A percentile compares a stretch with the other conserved stretches of the same genome.
These are phyloP conservation scores for Erucastrum elatum DNA, from an alignment of 345 rosid species.

Conservation along the genomic window DNA sequence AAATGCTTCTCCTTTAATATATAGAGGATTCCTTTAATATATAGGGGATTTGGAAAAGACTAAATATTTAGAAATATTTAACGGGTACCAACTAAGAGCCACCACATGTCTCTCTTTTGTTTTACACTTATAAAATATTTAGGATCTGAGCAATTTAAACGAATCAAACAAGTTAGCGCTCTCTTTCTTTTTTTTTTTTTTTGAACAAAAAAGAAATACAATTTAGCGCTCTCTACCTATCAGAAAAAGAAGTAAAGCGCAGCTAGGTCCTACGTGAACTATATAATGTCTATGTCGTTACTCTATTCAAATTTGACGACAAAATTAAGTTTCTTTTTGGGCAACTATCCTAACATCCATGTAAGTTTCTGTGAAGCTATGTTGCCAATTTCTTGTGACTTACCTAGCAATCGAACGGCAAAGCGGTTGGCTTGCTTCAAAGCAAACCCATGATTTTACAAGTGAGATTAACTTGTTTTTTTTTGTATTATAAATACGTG, in stretches of 20 bases:
- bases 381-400: slow-evolving; percentile 7
- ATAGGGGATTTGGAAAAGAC: background rate
- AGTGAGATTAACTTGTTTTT: slow-evolving; percentile 10
- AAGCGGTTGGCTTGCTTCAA: slow-evolving; percentile 3
- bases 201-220: no score
- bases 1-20: no score
- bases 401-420: slow-evolving; percentile 12
- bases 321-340: background rate
- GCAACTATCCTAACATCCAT: background rate
- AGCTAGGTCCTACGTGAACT: background rate
- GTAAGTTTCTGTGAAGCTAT: slow-evolving; percentile 5
- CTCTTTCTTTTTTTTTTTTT: no score
- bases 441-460: slow-evolving; percentile 11
- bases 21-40: no score
- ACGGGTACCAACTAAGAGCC: background rate
- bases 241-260: no score
- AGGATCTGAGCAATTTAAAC: background rate
- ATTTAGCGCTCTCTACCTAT: background rate
- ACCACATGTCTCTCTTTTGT: background rate
- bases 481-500: background rate
- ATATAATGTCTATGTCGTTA: background rate
- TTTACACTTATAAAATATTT: background rate
- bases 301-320: background rate
- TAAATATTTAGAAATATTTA: background rate
- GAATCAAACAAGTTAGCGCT: background rate